A percentile compares a stretch with the other conserved stretches of the same genome.
Evolutionary conservation across 345 rosid species (phyloP).

Genomic region (Capsella bursapastoris): DNA sequence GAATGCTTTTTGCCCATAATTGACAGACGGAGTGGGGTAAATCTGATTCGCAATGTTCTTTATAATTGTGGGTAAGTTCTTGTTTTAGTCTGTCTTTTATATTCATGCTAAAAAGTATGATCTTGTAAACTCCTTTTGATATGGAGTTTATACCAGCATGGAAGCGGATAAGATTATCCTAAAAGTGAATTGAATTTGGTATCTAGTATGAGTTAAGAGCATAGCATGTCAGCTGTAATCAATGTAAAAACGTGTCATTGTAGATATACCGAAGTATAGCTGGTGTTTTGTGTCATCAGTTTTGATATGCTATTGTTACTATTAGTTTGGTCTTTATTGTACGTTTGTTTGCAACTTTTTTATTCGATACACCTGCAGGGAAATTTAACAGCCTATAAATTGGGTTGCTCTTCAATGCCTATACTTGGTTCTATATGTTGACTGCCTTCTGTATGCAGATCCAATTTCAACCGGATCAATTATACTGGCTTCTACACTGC

Average conservation of each 20-base stretch:
- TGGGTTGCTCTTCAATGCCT: slow-evolving; percentile 15
- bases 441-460: slow-evolving; percentile 37
- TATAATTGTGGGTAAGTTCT: slow-evolving; percentile 46
- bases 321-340: background rate
- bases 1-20: slow-evolving; percentile 47
- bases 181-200: slow-evolving; percentile 1
- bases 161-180: slow-evolving; percentile 18
- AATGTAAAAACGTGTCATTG: slow-evolving; percentile 11
- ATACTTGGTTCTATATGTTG: slow-evolving; percentile 17
- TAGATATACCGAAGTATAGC: slow-evolving; percentile 15
- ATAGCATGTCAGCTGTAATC: slow-evolving; percentile 9
- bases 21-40: slow-evolving; percentile 47
- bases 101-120: background rate
- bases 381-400: background rate
- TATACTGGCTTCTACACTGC: slow-evolving; percentile 50
- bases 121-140: background rate
- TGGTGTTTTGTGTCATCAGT: slow-evolving; percentile 16
- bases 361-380: slow-evolving; percentile 8
- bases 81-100: slow-evolving; percentile 13
- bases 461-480: slow-evolving; percentile 48
- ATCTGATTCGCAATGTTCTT: slow-evolving; percentile 45
- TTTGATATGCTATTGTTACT: slow-evolving; percentile 5
- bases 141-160: slow-evolving; percentile 12
- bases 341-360: background rate
- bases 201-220: slow-evolving; percentile 3